These are phyloP conservation scores for Erodium moschatum DNA, from an alignment of 441 rosid species.

Conservation along the genomic window DNA sequence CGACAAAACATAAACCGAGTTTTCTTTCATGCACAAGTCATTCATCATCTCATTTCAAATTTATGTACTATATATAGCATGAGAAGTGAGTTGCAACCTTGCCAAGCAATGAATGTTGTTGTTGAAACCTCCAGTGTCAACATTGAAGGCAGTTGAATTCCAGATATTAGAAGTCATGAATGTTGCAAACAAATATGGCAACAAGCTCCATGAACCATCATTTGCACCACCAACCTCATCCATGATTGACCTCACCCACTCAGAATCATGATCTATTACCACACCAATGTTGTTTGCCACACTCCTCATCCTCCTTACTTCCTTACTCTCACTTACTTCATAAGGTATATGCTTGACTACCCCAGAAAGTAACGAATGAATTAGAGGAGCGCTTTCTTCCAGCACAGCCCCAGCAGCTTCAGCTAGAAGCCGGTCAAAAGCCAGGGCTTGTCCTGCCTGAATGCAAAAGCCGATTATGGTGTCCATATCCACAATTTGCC, in stretches of 20 bases:
- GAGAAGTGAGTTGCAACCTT: constrained; percentile 35
- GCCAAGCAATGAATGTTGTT: constrained; percentile 94
- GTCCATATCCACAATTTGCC: constrained; percentile 91
- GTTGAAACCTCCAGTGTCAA: constrained; percentile 90
- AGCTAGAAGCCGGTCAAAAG: constrained; percentile 85
- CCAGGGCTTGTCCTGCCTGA: constrained; percentile 95
- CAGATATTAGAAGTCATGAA: constrained; percentile 88
- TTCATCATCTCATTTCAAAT: neutral
- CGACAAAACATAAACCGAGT: neutral
- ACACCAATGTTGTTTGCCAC: constrained; percentile 60
- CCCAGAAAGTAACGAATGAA: constrained; percentile 70
- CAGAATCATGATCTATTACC: constrained; percentile 76
- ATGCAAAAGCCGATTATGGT: constrained; percentile 85
- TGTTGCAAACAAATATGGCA: constrained; percentile 83
- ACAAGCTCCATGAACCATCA: constrained; percentile 88
- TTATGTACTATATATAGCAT: neutral
- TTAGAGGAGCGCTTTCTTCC: constrained; percentile 74
- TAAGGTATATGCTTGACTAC: constrained; percentile 71
- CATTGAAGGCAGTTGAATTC: constrained; percentile 85
- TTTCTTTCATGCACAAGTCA: neutral
- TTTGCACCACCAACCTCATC: constrained; percentile 92
- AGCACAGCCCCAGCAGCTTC: constrained; percentile 91
- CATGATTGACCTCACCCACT: constrained; percentile 81
- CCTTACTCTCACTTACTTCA: constrained; percentile 80
- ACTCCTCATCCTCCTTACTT: constrained; percentile 66